These are phyloP conservation scores for Globisporangium orthogonon DNA, from an alignment of 352 stramenopile genomes.

Conservation along the genomic window DNA sequence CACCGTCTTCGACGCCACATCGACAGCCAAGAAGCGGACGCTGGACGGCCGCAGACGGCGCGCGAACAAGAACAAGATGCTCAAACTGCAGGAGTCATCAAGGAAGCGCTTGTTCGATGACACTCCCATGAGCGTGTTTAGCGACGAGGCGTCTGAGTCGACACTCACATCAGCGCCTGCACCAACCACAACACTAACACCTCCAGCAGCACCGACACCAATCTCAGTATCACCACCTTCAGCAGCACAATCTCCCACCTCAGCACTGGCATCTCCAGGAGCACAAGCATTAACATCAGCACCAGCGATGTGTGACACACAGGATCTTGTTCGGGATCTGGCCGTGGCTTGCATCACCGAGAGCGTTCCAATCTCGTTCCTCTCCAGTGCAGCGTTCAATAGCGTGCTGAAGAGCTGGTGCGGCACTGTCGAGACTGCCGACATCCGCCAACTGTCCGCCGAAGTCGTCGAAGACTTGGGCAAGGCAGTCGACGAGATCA, in stretches of 20 bases:
- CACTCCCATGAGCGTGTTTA: not conserved
- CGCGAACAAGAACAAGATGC: not conserved
- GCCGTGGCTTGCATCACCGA: constrained; percentile 8
- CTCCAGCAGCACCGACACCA: not conserved
- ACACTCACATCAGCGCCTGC: not conserved
- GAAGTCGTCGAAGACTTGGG: not conserved
- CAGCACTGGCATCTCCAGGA: not conserved
- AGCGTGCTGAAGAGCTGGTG: not conserved
- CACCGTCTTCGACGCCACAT: not conserved
- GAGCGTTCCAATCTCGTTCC: constrained; percentile 10
- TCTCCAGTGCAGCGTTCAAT: constrained; percentile 6
- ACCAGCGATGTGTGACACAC: not conserved
- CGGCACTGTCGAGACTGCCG: not conserved
- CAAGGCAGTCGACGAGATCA: not conserved
- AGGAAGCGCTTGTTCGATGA: constrained; percentile 10
- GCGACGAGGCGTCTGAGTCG: not conserved
- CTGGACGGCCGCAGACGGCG: not conserved
- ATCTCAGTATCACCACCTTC: not conserved
- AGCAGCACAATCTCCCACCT: not conserved
- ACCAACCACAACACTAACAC: not conserved
- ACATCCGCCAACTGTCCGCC: not conserved
- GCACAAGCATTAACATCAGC: not conserved
- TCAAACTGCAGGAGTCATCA: not conserved
- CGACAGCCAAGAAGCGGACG: constrained; percentile 6
- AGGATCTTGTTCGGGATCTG: constrained; percentile 1